Evolutionary conservation across 208 protist genomes (phyloP), one percentile per base, ranked within the genome.

Genomic region (Acanthamoeba lenticulata): DNA sequence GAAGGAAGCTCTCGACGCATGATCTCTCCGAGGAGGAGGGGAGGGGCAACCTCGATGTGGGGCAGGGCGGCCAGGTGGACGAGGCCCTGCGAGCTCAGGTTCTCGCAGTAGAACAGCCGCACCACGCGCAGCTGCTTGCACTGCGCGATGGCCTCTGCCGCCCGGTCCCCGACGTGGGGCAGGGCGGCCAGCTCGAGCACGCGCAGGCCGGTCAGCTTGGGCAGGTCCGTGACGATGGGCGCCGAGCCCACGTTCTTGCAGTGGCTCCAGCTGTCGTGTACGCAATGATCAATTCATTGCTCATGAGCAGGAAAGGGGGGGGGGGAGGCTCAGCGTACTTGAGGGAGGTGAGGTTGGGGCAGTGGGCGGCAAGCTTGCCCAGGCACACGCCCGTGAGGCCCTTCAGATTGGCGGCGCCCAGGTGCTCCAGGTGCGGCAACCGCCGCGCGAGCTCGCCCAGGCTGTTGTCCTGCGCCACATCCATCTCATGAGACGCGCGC

Each of bases 341-440:
- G 45, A 90, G 55, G 6, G 81, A 90, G 34, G 81, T 90, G 29
- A 90, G 81, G 21, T 90, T 55, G 36, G 81, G 81, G 27, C 81
- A 90, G 36, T 90, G 49, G 15, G 32, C 19, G 29, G 81, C 55
- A 34, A 90, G 57, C 17, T 3, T 17, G 19, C 19, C 29, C 27
- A 90, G 9, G 45, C 49, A 40, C 17, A n/a, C 21, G 27, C 81
- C 40, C 1, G 81, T 90, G 32, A 90, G 32, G 45, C 32, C 45
- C 15, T 45, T 40, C 29, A 44, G 45, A 21, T 38, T 45, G 40
- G 49, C 5, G 21, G n/a, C 49, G 40, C 49, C 32, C 34, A 90
- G 47, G 6, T 55, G 19, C 47, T 90, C 81, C 55, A 90, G 55
- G 81, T 90, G 42, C 11, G 81, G 81, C 45, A 90, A n/a, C 15